Base-by-base conservation (phyloP, 495 filamentous ascomycete species). In the Aspergillus hancockii region DNA sequence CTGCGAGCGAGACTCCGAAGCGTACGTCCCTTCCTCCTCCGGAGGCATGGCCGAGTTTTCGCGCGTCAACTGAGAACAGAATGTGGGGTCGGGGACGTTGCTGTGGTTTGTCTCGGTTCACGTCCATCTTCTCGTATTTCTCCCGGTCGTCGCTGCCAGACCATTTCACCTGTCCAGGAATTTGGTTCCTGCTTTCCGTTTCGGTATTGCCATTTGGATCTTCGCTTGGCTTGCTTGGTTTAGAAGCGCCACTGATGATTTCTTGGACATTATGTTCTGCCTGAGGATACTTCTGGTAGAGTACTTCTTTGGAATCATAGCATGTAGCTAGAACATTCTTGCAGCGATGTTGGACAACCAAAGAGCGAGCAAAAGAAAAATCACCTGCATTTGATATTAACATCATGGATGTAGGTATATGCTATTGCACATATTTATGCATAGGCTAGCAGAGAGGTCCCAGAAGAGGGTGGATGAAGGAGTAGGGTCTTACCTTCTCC, bases 361-460 rank as follows among this genome's bases (percentile, higher is more conserved):
- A 78, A 0, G 89, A 90, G 58, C 81, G 83, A 18, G 92, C 85
- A 71, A 97, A 97, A 55, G 90, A 93, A 69, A 98, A 92, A 69
- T 98, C 93, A 28, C 85, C 82, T 84, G 40, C 9, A 51, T 41
- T 10, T 16, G 7, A 31, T 55, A 50, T 74, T 62, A 67, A 64
- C 53, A 36, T 49, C 16, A 19, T 21, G 21, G 49, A 32, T 43
- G 22, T 62, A 28, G 28, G 23, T 14, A n/a, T n/a, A 41, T 16
- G n/a, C n/a, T n/a, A 57, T 53, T 21, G 55, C 43, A 22, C 52
- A 60, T 36, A 18, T n/a, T 13, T 21, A 52, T 52, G 38, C 16
- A 18, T 3, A 6, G 0, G 2, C 10, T n/a, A 16, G 38, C 5
- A 2, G 38, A 41, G 13, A n/a, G 16, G 12, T 18, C 38, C 16